Base-by-base conservation (phyloP, 2,329 filamentous ascomycete genomes). In the Ploettnerulaceae sp. region DNA sequence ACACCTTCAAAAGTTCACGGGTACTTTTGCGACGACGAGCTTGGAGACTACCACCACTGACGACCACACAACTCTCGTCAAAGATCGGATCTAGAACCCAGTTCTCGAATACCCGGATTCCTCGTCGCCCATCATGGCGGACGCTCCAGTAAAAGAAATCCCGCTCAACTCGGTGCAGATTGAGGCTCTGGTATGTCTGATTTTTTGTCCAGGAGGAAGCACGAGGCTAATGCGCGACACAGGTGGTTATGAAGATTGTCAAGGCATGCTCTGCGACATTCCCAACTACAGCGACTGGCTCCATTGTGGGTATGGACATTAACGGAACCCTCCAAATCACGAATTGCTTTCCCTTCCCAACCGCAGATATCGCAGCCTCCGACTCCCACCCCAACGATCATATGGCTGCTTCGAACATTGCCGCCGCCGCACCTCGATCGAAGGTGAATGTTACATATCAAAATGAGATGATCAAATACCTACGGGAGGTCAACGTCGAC, bases 171-270 rank as follows among this genome's bases (percentile, higher is more conserved):
- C 88, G 70, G 88, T 96, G 63, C 89, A 95, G 75, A 84, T 97
- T 66, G 90, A 95, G 76, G 89, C 91, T 64, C 76, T 97, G 76
- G 91, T 95, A 78, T 67, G 82, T 51, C 50, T 52, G 62, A 61
- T 64, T 66, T 51, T 58, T 57, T 15, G 38, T 42, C 52, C 56
- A 60, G 50, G 57, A 57, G 21, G 33, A 38, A 7, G 49, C 39
- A n/a, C n/a, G n/a, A n/a, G 18, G 47, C 53, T 65, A 49, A 64
- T 52, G 38, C 26, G 43, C 59, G 40, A 22, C 49, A 60, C 48
- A 93, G 87, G 87, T 94, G 64, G 87, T 95, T 60, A 91, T 96
- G 86, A 95, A 96, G 76, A 90, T 97, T 67, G 90, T 94, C 70
- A 96, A 94, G 73, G 90, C 96, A 75, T 89, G 87, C 73, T 85